These are phyloP conservation scores for Sugiyamaella grinbergsii DNA, from an alignment of 1,139 yeast species.

Conservation along the genomic window DNA sequence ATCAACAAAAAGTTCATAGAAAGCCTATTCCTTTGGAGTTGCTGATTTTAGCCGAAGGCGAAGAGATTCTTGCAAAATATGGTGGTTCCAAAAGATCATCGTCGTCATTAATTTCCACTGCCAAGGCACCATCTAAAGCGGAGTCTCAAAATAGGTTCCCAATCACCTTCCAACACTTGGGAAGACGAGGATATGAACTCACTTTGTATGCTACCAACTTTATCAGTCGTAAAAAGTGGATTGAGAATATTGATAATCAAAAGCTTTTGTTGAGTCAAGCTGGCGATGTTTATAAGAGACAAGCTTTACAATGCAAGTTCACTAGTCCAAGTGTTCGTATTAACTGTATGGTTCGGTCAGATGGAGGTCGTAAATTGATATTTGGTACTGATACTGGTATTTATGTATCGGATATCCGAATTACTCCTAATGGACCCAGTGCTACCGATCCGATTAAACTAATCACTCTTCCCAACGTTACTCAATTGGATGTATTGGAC, in stretches of 20 bases:
- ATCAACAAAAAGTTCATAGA: constrained; percentile 87
- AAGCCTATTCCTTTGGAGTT: constrained; percentile 90
- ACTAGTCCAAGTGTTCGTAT: constrained; percentile 68
- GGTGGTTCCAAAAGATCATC: constrained; percentile 46
- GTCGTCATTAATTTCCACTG: constrained; percentile 47
- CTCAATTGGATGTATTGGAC: constrained; percentile 89
- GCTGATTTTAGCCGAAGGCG: constrained; percentile 72
- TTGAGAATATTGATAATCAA: constrained; percentile 77
- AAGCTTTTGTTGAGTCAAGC: constrained; percentile 70
- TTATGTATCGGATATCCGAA: constrained; percentile 61
- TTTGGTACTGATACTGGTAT: constrained; percentile 94
- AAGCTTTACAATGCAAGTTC: constrained; percentile 64
- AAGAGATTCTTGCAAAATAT: constrained; percentile 68
- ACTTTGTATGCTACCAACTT: constrained; percentile 66
- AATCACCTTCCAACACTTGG: constrained; percentile 54
- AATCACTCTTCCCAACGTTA: constrained; percentile 72
- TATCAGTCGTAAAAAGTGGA: constrained; percentile 76
- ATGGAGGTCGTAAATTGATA: constrained; percentile 87
- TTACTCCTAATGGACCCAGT: constrained; percentile 49
- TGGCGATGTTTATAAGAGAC: constrained; percentile 78
- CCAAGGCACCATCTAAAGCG: constrained; percentile 26
- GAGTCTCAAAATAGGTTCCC: constrained; percentile 48
- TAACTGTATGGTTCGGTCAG: constrained; percentile 91
- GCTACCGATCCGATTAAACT: constrained; percentile 79
- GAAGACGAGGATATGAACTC: constrained; percentile 66